Conservation (phyloP, 345 rosid genomes). For the Carallia brachiata region DNA sequence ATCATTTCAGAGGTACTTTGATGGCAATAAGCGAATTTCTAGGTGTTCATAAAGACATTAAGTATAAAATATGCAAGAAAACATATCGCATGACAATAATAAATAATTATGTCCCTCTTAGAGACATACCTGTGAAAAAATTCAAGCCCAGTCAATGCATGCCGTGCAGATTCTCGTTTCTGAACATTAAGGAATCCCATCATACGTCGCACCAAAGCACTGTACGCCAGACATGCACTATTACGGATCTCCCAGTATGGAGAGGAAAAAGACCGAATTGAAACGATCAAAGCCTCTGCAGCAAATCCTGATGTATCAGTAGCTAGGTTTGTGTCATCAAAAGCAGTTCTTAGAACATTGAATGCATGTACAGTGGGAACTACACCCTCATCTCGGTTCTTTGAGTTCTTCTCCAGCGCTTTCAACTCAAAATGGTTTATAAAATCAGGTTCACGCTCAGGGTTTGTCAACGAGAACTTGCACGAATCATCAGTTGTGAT, state of each 20-base stretch:
- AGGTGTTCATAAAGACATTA: background rate
- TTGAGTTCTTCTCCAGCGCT: conserved; percentile 51
- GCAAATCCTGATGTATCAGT: conserved; percentile 95
- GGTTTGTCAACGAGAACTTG: conserved; percentile 24
- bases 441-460: conserved; percentile 30
- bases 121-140: conserved; percentile 84
- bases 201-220: conserved; percentile 86
- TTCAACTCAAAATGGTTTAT: conserved; percentile 29
- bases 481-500: conserved; percentile 23
- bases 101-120: conserved; percentile 5
- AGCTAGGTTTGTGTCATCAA: conserved; percentile 91
- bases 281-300: conserved; percentile 80
- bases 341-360: conserved; percentile 84
- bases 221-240: conserved; percentile 90
- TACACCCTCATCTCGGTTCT: conserved; percentile 91
- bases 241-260: conserved; percentile 97
- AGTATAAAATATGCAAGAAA: background rate
- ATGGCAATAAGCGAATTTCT: background rate
- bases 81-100: background rate
- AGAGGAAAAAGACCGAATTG: conserved; percentile 85
- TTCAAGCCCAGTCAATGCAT: conserved; percentile 87
- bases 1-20: background rate
- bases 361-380: conserved; percentile 93
- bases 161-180: conserved; percentile 81
- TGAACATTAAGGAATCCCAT: conserved; percentile 90